A percentile compares a stretch with the other conserved stretches of the same genome.
These are phyloP conservation scores for Mycena kentingensis DNA, from an alignment of 768 basidiomycete genomes.

Conservation along the genomic window DNA sequence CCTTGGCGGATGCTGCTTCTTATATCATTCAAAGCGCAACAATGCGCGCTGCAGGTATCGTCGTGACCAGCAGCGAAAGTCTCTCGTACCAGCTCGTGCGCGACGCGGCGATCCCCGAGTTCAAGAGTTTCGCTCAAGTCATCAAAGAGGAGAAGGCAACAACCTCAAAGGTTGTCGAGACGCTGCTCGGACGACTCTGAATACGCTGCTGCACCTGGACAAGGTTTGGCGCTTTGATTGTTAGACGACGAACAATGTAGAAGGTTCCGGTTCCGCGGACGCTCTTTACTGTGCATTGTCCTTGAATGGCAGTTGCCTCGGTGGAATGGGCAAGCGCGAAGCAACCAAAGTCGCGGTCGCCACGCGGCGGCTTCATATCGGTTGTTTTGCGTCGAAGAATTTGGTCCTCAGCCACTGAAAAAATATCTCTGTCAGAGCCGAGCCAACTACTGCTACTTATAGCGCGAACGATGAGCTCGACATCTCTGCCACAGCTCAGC, in stretches of 20 bases:
- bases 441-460: background rate
- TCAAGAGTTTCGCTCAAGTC: conserved; percentile 70
- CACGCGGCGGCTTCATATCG: conserved; percentile 1
- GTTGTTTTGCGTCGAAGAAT: background rate
- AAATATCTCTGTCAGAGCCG: background rate
- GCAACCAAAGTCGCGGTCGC: background rate
- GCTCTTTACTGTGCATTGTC: background rate
- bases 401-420: background rate
- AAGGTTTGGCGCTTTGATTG: conserved; percentile 6
- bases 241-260: background rate
- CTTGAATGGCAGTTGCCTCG: background rate
- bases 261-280: background rate
- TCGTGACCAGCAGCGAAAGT: conserved; percentile 81
- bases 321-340: no score
- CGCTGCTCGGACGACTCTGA: conserved; percentile 18
- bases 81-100: conserved; percentile 75
- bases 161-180: conserved; percentile 49
- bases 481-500: background rate
- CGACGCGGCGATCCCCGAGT: conserved; percentile 62
- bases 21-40: conserved; percentile 26
- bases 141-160: conserved; percentile 78
- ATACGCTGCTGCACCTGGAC: conserved; percentile 32
- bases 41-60: conserved; percentile 72
- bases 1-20: background rate
- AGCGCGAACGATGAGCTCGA: background rate